Evolutionary conservation across 768 basidiomycete genomes (phyloP), one percentile per base, ranked within the genome.

Genomic region (Phanerodontia chrysosporium): DNA sequence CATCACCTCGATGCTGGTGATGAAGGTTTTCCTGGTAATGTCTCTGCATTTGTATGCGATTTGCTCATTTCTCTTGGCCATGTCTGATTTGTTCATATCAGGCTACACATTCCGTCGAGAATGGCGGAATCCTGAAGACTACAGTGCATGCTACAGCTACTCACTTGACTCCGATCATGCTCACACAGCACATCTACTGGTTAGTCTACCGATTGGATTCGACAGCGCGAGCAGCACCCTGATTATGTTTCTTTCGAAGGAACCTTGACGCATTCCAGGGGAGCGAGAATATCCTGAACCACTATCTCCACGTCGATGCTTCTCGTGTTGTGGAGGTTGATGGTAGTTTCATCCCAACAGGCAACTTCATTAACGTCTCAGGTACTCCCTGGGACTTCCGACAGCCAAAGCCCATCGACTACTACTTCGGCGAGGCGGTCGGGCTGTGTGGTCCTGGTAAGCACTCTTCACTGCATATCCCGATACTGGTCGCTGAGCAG

Each of bases 131-230:
- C 6, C 66, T 81, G 46, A 69, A 73, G 30, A 80, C 78, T 0
- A 69, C 65, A 2, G 69, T 83, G 18, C 72, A 74, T 39, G 81
- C 81, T 0, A 75, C 70, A 4, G 78, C 81, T 0, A 76, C 78
- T 0, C 68, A 82, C 62, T 72, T 77, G 76, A 83, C 83, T 2
- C 82, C 82, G 0, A 81, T 83, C 51, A 81, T 83, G 82, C 66
- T 82, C 25, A 82, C 81, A 0, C 80, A 80, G 58, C 82, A 83
- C 62, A 73, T 79, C 32, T 84, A 83, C 65, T 81, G 79, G 81
- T 79, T 44, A 18, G 67, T 55, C 9, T 36, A 28, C 28, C n/a
- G n/a, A n/a, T n/a, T n/a, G n/a, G n/a, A n/a, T n/a, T n/a, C n/a
- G n/a, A n/a, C n/a, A n/a, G n/a, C n/a, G n/a, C n/a, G n/a, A n/a